Percentiles rank a stretch among this genome's conserved stretches.
phyloP scores from a whole-genome alignment of 306 rosid species.

The Castanopsis chinensis region DNA sequence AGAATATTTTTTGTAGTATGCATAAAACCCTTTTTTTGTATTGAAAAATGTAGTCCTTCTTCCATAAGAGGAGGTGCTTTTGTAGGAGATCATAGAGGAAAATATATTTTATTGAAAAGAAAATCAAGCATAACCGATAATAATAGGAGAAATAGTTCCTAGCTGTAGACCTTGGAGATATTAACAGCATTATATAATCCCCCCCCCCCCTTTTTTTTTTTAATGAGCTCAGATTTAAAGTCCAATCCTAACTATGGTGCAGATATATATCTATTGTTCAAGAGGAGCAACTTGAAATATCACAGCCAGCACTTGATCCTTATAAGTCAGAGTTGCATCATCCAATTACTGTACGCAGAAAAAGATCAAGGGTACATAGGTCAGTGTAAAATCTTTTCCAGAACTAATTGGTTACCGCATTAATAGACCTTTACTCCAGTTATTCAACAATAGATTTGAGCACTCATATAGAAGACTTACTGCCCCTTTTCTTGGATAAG shows the following conservation, averaged over 20 bases:
- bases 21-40: not conserved
- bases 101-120: not conserved
- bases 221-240: not conserved
- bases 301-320: slow-evolving; percentile 96
- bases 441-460: not conserved
- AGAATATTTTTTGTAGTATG: not conserved
- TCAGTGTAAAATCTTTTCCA: slow-evolving; percentile 19
- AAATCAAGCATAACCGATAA: not conserved
- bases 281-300: slow-evolving; percentile 90
- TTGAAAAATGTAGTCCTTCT: not conserved
- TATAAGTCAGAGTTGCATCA: slow-evolving; percentile 82
- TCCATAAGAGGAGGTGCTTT: not conserved
- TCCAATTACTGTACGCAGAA: slow-evolving; percentile 64
- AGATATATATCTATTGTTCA: slow-evolving; percentile 78
- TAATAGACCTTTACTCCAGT: not conserved
- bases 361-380: slow-evolving; percentile 82
- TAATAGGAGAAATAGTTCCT: not conserved
- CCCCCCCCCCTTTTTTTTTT: not conserved
- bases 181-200: not conserved
- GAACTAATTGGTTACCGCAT: not conserved
- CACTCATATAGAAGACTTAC: not conserved
- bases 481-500: not conserved
- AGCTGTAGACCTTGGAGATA: not conserved
- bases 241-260: slow-evolving; percentile 8
- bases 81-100: not conserved